Conservation (phyloP, 345 rosid genomes). For the Viola odorata region DNA sequence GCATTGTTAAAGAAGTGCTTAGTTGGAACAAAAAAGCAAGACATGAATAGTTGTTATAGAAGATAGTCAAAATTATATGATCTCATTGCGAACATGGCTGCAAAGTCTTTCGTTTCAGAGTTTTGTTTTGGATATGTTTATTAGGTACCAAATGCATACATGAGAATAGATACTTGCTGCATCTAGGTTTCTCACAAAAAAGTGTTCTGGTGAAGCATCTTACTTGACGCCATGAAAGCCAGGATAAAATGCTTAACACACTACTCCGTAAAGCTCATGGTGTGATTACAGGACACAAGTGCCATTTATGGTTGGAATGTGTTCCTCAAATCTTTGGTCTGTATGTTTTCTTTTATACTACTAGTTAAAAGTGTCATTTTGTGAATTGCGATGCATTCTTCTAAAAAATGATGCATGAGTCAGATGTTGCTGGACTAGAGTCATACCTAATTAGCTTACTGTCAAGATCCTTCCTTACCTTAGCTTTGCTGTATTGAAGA, state of each 20-base stretch:
- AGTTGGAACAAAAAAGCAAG: conserved; percentile 7
- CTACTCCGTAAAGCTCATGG: too few relatives aligned
- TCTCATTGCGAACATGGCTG: conserved; percentile 5
- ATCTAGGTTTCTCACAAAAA: not conserved
- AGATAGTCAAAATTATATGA: not conserved
- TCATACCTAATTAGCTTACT: not conserved
- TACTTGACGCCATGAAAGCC: not conserved
- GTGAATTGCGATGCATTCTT: too few relatives aligned
- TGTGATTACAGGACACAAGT: too few relatives aligned
- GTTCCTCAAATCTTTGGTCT: too few relatives aligned
- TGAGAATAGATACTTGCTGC: not conserved
- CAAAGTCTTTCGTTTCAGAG: not conserved
- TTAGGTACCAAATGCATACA: not conserved
- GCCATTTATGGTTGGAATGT: too few relatives aligned
- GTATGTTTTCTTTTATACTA: too few relatives aligned
- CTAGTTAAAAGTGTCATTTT: too few relatives aligned
- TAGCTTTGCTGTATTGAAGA: not conserved
- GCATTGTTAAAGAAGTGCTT: conserved; percentile 16
- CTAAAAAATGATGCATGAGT: too few relatives aligned
- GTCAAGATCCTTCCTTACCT: not conserved
- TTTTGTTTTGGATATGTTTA: not conserved
- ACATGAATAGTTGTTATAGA: not conserved
- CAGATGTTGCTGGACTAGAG: too few relatives aligned
- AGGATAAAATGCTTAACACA: not conserved
- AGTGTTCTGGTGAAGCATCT: not conserved